phyloP scores from a whole-genome alignment of 2,329 filamentous ascomycete genomes.

The Pyrenochaeta sp. region DNA sequence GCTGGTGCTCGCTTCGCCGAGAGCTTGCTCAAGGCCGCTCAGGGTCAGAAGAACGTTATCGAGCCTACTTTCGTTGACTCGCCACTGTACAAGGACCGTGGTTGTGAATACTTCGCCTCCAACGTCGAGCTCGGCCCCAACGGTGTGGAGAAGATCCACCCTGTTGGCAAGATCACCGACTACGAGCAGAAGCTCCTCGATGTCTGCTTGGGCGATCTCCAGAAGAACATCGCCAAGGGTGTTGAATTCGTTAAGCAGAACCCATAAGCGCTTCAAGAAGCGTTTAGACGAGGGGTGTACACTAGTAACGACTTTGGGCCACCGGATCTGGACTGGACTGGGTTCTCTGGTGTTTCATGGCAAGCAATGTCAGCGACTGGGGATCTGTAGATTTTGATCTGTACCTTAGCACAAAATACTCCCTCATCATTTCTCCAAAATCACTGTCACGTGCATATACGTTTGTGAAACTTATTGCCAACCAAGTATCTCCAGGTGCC shows the following conservation, averaged over 20 bases:
- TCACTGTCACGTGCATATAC: not conserved
- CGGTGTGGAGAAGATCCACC: slow-evolving; percentile 92
- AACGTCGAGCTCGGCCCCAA: slow-evolving; percentile 95
- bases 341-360: slow-evolving; percentile 17
- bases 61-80: slow-evolving; percentile 98
- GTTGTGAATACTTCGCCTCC: slow-evolving; percentile 95
- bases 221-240: slow-evolving; percentile 96
- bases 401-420: slow-evolving; percentile 31
- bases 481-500: not conserved
- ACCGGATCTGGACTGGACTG: slow-evolving; percentile 32
- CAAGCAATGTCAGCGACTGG: slow-evolving; percentile 25
- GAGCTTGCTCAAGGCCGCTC: slow-evolving; percentile 87
- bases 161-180: slow-evolving; percentile 83
- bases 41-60: slow-evolving; percentile 92
- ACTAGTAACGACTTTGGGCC: slow-evolving; percentile 37
- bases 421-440: slow-evolving; percentile 11
- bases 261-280: slow-evolving; percentile 42
- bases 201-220: slow-evolving; percentile 81
- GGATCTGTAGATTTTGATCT: slow-evolving; percentile 32
- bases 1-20: slow-evolving; percentile 87
- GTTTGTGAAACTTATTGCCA: not conserved
- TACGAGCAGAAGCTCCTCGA: slow-evolving; percentile 91
- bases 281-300: slow-evolving; percentile 29
- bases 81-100: slow-evolving; percentile 98
- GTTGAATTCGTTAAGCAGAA: slow-evolving; percentile 71